Evolutionary conservation across 2,329 filamentous ascomycete genomes (phyloP).

Genomic region (Basipetospora chlamydospora): DNA sequence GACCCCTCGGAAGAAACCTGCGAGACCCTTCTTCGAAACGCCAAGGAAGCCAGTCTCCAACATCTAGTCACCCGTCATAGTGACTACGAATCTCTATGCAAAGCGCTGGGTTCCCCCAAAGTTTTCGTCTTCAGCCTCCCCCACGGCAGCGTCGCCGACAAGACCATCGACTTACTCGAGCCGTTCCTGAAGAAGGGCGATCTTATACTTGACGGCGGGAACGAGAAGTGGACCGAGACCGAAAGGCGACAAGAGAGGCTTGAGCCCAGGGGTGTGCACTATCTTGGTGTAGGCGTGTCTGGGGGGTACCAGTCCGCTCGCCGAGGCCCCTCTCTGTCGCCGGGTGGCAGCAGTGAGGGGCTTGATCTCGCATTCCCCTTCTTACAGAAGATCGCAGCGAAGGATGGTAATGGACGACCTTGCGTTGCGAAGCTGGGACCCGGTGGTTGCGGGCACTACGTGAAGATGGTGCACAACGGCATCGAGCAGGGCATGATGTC

Average conservation of each 20-base stretch:
- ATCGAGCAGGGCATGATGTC: conserved; percentile 61
- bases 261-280: conserved; percentile 41
- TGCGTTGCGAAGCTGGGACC: conserved; percentile 48
- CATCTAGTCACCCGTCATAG: conserved; percentile 11
- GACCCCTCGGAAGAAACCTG: conserved; percentile 36
- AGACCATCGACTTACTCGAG: conserved; percentile 10
- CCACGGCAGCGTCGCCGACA: conserved; percentile 6
- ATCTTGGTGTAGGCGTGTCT: conserved; percentile 53
- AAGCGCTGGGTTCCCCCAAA: conserved; percentile 7
- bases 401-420: conserved; percentile 40
- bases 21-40: conserved; percentile 23
- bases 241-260: conserved; percentile 46
- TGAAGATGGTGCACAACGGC: conserved; percentile 65
- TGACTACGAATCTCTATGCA: conserved; percentile 8
- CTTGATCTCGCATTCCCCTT: conserved; percentile 46
- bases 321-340: conserved; percentile 52
- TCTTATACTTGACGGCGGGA: conserved; percentile 54
- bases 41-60: conserved; percentile 15
- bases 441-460: conserved; percentile 52
- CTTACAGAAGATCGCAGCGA: conserved; percentile 45
- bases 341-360: conserved; percentile 42
- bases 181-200: conserved; percentile 43
- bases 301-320: conserved; percentile 56
- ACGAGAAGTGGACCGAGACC: conserved; percentile 52
- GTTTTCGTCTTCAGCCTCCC: conserved; percentile 11